Base-by-base conservation (phyloP, 371 early-diverging fungal genomes). In the Mucor piriformis region DNA sequence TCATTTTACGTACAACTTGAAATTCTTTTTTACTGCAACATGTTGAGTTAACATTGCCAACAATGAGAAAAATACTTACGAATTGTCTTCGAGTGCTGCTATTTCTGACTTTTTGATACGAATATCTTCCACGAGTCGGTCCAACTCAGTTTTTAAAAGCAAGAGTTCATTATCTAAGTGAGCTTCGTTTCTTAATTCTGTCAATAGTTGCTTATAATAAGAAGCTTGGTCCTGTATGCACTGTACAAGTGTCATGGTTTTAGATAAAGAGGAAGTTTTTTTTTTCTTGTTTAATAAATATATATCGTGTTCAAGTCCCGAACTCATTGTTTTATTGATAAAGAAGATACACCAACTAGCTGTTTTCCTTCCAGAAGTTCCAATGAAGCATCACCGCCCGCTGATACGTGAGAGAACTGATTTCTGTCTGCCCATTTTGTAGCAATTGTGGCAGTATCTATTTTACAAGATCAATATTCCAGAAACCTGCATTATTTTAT, bases 381-480 rank as follows among this genome's bases (percentile, higher is more conserved):
- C 50, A 50, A 32, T 6, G 20, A 84, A 44, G 97, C 96, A 77
- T 97, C 98, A 50, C 98, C 97, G 63, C 97, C 98, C 52, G 98
- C 97, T 51, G 90, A 89, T 58, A 98, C 92, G 76, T 97, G 96
- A 55, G 88, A 87, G 76, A 98, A 88, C 70, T 89, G 85, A 66
- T 83, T 88, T 59, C 89, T 92, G 57, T 84, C 76, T 46, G 76
- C 71, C 66, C 65, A 69, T 71, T 71, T 77, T 15, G 61, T 53
- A 33, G 67, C 42, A 55, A 71, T 69, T 32, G 69, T 61, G 8
- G 73, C 66, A 11, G 72, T 72, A 51, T 73, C 73, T 33, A 29
- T 16, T 18, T 29, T 29, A 29, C 29, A 29, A 18, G 35, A 29
- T 37, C 13, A 37, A 37, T n/a, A 12, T 15, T n/a, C 1, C 34